phyloP scores from a whole-genome alignment of 768 basidiomycete genomes.

The Gyrodon lividus region DNA sequence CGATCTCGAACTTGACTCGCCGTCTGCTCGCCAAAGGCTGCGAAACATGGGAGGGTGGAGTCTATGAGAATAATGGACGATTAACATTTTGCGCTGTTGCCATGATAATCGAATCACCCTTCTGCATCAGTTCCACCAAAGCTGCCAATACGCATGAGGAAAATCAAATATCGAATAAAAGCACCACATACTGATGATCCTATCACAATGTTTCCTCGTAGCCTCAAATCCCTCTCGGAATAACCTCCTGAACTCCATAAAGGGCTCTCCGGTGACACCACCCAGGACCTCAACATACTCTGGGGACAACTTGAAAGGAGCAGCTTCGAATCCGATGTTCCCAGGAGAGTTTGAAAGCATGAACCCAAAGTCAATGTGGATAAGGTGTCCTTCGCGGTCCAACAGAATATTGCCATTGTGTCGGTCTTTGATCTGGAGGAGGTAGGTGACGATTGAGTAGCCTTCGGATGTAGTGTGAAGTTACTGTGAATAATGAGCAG shows the following conservation, averaged over 20 bases:
- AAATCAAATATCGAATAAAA: neutral
- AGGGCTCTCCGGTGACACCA: conserved; percentile 73
- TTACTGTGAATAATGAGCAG: neutral
- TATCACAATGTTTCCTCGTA: conserved; percentile 92
- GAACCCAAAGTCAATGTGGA: conserved; percentile 99
- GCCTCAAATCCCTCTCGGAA: conserved; percentile 95
- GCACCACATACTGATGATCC: conserved; percentile 76
- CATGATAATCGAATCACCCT: conserved; percentile 48
- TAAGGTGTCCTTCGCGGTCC: conserved; percentile 91
- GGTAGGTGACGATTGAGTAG: conserved; percentile 93
- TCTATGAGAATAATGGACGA: conserved; percentile 43
- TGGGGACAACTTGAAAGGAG: conserved; percentile 92
- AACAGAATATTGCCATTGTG: conserved; percentile 98
- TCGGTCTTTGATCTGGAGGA: conserved; percentile 96
- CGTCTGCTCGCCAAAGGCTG: conserved; percentile 87
- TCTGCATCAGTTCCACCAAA: conserved; percentile 97
- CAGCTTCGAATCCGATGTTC: conserved; percentile 98
- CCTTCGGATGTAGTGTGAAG: conserved; percentile 42
- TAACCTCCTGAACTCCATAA: conserved; percentile 78
- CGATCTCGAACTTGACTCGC: conserved; percentile 85
- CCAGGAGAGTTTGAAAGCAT: conserved; percentile 97
- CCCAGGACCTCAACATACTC: conserved; percentile 98
- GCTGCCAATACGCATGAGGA: conserved; percentile 38
- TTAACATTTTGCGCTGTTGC: conserved; percentile 5
- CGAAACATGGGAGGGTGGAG: conserved; percentile 88